phyloP scores from a whole-genome alignment of 768 basidiomycete genomes.

The Termitomyces sp. region DNA sequence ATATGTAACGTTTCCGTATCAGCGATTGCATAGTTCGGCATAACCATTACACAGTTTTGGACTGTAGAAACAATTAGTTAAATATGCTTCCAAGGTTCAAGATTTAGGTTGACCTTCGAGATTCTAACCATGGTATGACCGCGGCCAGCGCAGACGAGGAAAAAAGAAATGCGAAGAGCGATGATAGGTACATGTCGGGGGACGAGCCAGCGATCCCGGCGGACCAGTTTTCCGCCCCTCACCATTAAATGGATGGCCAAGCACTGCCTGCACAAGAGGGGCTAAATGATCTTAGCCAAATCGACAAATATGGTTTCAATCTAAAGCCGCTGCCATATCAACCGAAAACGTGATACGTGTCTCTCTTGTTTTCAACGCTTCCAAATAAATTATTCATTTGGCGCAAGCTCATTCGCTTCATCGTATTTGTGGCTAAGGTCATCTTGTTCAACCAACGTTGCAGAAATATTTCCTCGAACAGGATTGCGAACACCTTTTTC shows the following conservation, averaged over 20 bases:
- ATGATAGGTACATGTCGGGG: neutral
- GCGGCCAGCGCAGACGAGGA: neutral
- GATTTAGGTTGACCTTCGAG: neutral
- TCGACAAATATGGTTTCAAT: too few relatives aligned
- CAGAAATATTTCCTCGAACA: too few relatives aligned
- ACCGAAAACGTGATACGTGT: neutral
- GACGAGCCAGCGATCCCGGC: neutral
- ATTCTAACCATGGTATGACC: neutral
- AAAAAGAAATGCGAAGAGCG: neutral
- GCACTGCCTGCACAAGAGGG: neutral
- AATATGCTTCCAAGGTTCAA: too few relatives aligned
- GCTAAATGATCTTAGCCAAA: too few relatives aligned
- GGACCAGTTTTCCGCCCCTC: neutral
- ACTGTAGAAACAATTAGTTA: neutral
- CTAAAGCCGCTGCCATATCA: too few relatives aligned
- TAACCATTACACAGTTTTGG: slow-evolving; percentile 11
- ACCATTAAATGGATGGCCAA: neutral
- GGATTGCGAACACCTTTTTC: too few relatives aligned
- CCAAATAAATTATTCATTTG: too few relatives aligned
- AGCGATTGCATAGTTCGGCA: slow-evolving; percentile 12
- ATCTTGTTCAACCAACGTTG: too few relatives aligned
- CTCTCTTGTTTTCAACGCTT: too few relatives aligned
- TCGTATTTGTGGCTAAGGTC: too few relatives aligned
- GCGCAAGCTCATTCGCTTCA: too few relatives aligned
- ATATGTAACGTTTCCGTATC: slow-evolving; percentile 14